Base-by-base conservation (phyloP, 1,139 yeast genomes). In the Sugiyamaella sp. region DNA sequence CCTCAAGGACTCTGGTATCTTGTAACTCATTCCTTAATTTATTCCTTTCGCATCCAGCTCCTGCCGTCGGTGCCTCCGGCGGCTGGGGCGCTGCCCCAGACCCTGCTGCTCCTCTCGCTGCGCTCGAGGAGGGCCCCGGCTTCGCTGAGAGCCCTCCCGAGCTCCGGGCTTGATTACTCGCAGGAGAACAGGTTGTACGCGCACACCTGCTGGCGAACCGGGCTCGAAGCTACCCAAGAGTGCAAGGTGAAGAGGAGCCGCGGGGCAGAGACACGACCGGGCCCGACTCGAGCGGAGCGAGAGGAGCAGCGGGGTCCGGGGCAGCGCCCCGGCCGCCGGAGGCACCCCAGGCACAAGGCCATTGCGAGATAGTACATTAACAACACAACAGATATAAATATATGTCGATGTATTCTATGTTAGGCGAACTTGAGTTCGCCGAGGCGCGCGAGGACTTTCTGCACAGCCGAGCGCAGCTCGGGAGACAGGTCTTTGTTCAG, bases 1-100 rank as follows among this genome's bases (percentile, higher is more conserved):
- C 24, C 78, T 90, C 60, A 83, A 84, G 69, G 97, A 89, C 65
- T 86, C 95, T 62, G 97, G 97, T 49, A 81, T 90, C 52, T 74
- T 89, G 59, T 63, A 56, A 59, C 35, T 27, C 50, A 24, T 14
- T 24, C 37, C 29, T 38, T 27, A 14, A 38, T 37, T 37, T 39
- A n/a, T 24, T 46, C 29, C 43, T 5, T 39, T 39, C 29, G 17
- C 21, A 39, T 21, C 21, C 21, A 17, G n/a, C 16, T 20, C 27
- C n/a, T n/a, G n/a, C 29, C 35, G 14, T 29, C 5, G 9, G 9
- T 9, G 35, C 46, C 37, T 42, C 46, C 46, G 46, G 43, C 43
- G 32, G 32, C 42, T 8, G 42, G 43, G 43, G 43, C 43, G 27
- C 43, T 40, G 43, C 43, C 43, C 43, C 17, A 24, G 29, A 29